Conservation (phyloP, 495 filamentous ascomycete genomes). For the Aspergillus sclerotioniger region DNA sequence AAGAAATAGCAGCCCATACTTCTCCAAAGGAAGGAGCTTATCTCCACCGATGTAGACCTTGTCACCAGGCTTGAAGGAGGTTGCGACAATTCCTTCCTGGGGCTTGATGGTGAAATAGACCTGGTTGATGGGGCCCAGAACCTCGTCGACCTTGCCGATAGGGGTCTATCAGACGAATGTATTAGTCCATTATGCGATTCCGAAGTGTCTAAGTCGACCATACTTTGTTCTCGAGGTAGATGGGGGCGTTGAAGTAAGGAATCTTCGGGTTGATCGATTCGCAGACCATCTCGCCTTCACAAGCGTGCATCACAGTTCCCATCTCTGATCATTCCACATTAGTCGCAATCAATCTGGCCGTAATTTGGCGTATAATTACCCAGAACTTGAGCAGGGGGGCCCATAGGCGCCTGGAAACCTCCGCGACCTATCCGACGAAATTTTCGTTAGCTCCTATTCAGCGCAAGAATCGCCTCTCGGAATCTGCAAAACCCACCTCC, state of each 20-base stretch:
- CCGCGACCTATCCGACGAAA: constrained; percentile 55
- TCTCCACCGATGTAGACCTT: constrained; percentile 95
- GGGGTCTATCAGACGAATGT: constrained; percentile 41
- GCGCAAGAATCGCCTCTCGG: constrained; percentile 5
- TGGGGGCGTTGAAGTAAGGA: constrained; percentile 97
- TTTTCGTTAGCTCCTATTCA: constrained; percentile 36
- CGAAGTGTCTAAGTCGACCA: constrained; percentile 8
- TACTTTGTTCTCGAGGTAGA: constrained; percentile 98
- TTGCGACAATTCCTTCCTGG: constrained; percentile 88
- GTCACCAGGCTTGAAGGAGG: constrained; percentile 91
- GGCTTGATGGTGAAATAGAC: constrained; percentile 99
- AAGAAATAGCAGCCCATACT: constrained; percentile 40
- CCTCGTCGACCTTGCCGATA: constrained; percentile 59
- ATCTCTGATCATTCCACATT: constrained; percentile 59
- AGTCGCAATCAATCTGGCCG: constrained; percentile 11
- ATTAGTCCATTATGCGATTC: background rate
- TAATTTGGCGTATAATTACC: constrained; percentile 42
- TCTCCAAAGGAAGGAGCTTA: constrained; percentile 91
- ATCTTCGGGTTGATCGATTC: constrained; percentile 90
- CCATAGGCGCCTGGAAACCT: constrained; percentile 61
- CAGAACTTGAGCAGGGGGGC: constrained; percentile 64
- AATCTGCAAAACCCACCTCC: constrained; percentile 33
- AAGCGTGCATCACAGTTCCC: constrained; percentile 88
- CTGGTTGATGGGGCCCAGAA: constrained; percentile 91
- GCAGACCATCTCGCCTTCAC: constrained; percentile 96